Evolutionary conservation across 257 asterid species (phyloP).

Genomic region (Penstemon davidsonii): DNA sequence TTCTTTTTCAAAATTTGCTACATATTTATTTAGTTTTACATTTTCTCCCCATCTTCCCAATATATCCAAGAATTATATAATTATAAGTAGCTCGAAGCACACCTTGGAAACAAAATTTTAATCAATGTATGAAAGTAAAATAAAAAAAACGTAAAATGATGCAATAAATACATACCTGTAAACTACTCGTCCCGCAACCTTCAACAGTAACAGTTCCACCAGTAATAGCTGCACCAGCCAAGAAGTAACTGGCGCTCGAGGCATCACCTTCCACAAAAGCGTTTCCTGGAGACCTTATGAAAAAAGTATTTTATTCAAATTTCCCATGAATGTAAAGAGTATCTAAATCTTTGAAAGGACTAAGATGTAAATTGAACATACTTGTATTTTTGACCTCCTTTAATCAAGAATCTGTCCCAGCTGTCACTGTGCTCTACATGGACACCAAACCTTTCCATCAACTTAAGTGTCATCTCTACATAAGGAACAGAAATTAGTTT

Average conservation of each 20-base stretch:
- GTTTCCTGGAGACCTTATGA: conserved; percentile 87
- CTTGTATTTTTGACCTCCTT: conserved; percentile 97
- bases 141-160: neutral
- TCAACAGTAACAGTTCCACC: conserved; percentile 94
- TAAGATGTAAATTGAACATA: conserved; percentile 37
- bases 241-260: conserved; percentile 97
- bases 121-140: too few species aligned
- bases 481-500: conserved; percentile 92
- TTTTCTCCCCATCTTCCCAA: neutral
- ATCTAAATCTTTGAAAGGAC: conserved; percentile 19
- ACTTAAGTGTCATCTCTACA: conserved; percentile 95
- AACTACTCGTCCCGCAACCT: conserved; percentile 98
- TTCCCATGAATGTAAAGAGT: conserved; percentile 13
- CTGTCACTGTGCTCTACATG: conserved; percentile 73
- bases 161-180: conserved; percentile 61
- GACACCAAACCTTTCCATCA: conserved; percentile 99
- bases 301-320: conserved; percentile 16
- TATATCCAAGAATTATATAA: too few species aligned
- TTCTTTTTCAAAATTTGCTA: too few species aligned
- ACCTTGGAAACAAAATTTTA: too few species aligned
- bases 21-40: neutral
- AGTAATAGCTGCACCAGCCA: conserved; percentile 98
- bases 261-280: conserved; percentile 99
- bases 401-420: conserved; percentile 86
- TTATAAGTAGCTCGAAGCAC: too few species aligned